Evolutionary conservation across 1,284 basidiomycete species (phyloP).

Genomic region (Cutaneotrichosporon daszewskae): DNA sequence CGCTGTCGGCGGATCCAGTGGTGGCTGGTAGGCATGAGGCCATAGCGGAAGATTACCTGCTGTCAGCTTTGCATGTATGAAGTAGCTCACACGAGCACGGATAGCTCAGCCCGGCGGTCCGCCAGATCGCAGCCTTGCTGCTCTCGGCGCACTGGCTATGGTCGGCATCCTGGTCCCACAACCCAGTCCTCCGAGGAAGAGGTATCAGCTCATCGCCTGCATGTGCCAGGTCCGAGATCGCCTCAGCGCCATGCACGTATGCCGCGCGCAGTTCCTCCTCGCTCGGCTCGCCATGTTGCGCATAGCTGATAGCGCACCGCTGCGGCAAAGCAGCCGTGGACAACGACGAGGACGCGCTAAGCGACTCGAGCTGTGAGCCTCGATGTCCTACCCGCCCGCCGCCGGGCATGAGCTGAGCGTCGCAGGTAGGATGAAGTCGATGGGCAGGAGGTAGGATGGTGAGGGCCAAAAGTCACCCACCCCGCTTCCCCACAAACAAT

Average conservation of each 20-base stretch:
- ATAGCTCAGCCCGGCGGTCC: constrained; percentile 23
- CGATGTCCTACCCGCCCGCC: no score
- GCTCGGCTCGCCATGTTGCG: constrained; percentile 8
- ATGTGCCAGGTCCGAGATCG: constrained; percentile 15
- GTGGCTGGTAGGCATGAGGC: background rate
- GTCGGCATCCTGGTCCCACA: constrained; percentile 3
- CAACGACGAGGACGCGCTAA: background rate
- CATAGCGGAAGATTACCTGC: constrained; percentile 5
- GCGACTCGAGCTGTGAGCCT: constrained; percentile 1
- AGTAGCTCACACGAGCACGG: constrained; percentile 26
- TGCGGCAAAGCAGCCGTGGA: constrained; percentile 22
- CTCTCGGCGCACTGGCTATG: background rate
- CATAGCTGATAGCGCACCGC: constrained; percentile 18
- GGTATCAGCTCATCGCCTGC: constrained; percentile 3
- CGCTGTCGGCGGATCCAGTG: background rate
- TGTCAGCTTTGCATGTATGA: background rate
- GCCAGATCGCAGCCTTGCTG: constrained; percentile 18
- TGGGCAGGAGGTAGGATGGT: no score
- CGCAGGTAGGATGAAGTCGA: no score
- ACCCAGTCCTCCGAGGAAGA: background rate
- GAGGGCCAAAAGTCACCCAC: background rate
- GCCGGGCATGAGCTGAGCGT: no score
- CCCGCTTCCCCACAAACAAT: no score
- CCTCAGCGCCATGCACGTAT: constrained; percentile 19
- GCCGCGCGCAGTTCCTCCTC: background rate